phyloP scores from a whole-genome alignment of 257 asterid species.

The Linderniella brevidens region DNA sequence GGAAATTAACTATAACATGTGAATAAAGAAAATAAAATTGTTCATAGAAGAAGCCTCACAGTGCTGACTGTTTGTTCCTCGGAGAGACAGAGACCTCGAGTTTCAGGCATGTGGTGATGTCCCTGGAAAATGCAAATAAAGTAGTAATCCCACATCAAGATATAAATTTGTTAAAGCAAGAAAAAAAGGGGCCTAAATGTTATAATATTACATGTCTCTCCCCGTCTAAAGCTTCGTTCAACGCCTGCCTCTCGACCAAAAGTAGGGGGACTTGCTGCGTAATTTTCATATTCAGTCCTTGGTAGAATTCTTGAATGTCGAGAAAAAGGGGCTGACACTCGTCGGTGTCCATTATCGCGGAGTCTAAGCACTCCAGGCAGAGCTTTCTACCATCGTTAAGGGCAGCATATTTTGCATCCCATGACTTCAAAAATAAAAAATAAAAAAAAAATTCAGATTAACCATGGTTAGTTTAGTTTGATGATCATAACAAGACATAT shows the following conservation, averaged over 20 bases:
- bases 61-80: conserved; percentile 93
- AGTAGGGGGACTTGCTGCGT: conserved; percentile 77
- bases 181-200: no score
- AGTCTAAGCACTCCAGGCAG: conserved; percentile 87
- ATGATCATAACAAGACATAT: no score
- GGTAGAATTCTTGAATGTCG: conserved; percentile 68
- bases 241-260: conserved; percentile 85
- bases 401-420: conserved; percentile 47
- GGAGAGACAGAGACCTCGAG: conserved; percentile 87
- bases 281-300: conserved; percentile 61
- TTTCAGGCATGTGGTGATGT: conserved; percentile 90
- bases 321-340: conserved; percentile 79
- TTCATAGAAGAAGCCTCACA: conserved; percentile 24
- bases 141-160: neutral
- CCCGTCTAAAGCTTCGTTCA: conserved; percentile 88
- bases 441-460: no score
- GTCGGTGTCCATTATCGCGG: conserved; percentile 67
- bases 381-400: conserved; percentile 88
- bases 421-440: conserved; percentile 28
- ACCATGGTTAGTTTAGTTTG: no score
- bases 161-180: neutral
- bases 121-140: conserved; percentile 36
- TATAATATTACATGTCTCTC: conserved; percentile 66
- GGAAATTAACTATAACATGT: neutral
- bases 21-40: neutral